Percentiles rank a stretch among this genome's conserved stretches.
These are phyloP conservation scores for Helotiales sp. DNA, from an alignment of 2,329 filamentous ascomycete genomes.

Conservation along the genomic window DNA sequence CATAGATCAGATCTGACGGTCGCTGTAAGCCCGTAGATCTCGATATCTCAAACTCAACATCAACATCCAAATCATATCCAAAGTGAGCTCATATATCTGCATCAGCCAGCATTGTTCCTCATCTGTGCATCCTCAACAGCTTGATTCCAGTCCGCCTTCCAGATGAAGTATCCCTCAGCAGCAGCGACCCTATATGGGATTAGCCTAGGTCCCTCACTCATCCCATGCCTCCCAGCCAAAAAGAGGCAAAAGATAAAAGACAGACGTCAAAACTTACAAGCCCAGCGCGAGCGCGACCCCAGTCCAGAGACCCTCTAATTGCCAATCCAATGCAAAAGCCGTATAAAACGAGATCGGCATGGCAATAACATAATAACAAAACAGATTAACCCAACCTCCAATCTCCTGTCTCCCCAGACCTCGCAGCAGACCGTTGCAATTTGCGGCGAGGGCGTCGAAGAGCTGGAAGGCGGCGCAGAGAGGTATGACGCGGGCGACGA, in stretches of 20 bases:
- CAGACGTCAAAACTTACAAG: constrained; percentile 41
- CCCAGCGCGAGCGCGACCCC: constrained; percentile 69
- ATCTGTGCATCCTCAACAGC: constrained; percentile 65
- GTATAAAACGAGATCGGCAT: constrained; percentile 82
- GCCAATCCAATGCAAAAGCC: constrained; percentile 78
- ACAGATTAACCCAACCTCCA: constrained; percentile 85
- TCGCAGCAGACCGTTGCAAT: constrained; percentile 82
- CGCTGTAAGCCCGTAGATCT: not conserved
- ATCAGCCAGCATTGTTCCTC: constrained; percentile 54
- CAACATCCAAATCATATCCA: not conserved
- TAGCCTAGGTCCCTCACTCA: constrained; percentile 51
- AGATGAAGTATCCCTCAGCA: constrained; percentile 63
- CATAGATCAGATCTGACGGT: no score
- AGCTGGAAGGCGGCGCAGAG: constrained; percentile 88
- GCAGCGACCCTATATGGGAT: constrained; percentile 61
- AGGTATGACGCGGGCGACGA: constrained; percentile 74
- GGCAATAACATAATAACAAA: constrained; percentile 85
- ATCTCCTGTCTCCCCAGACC: constrained; percentile 89
- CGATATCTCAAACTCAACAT: not conserved
- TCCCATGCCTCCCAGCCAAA: not conserved
- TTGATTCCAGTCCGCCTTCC: constrained; percentile 59
- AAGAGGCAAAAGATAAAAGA: not conserved
- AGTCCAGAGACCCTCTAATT: constrained; percentile 79
- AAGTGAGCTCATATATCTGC: not conserved
- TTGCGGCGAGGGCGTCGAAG: constrained; percentile 80